A percentile compares a stretch with the other conserved stretches of the same genome.
phyloP scores from a whole-genome alignment of 495 filamentous ascomycete species.

The Usnea hakonensis region DNA sequence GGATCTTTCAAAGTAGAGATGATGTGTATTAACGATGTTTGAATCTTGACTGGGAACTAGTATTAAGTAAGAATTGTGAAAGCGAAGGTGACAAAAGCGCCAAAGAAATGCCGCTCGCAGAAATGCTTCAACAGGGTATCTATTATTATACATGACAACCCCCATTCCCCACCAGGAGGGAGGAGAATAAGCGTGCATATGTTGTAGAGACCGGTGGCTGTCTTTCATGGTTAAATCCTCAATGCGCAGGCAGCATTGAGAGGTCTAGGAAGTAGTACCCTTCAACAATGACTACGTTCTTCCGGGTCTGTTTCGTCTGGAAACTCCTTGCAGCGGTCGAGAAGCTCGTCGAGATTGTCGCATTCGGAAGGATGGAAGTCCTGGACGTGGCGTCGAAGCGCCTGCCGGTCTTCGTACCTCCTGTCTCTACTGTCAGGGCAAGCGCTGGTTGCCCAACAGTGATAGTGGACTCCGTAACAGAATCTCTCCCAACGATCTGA shows the following conservation, averaged over 20 bases:
- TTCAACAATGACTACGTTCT: not conserved
- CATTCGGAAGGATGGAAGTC: not conserved
- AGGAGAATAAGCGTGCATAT: too few species aligned
- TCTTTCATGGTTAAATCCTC: not conserved
- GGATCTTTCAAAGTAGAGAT: too few species aligned
- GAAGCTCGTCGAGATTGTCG: not conserved
- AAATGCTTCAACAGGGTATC: not conserved
- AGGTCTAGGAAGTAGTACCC: not conserved
- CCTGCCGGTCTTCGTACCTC: slow-evolving; percentile 1
- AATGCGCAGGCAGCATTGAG: too few species aligned
- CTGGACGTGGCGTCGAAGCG: slow-evolving; percentile 2
- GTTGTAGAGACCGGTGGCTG: not conserved
- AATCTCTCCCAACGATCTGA: slow-evolving; percentile 10
- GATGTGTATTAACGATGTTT: too few species aligned
- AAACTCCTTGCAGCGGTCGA: not conserved
- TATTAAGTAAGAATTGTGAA: not conserved
- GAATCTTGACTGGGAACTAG: too few species aligned
- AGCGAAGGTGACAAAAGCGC: not conserved
- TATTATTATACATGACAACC: too few species aligned
- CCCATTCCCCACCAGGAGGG: not conserved
- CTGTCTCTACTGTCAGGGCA: not conserved
- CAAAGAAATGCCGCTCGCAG: not conserved
- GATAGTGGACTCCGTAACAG: slow-evolving; percentile 10
- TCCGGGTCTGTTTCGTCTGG: not conserved
- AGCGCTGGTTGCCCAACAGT: not conserved